phyloP scores from a whole-genome alignment of 176 grass and related monocot species.

The Phyllostachys edulis region DNA sequence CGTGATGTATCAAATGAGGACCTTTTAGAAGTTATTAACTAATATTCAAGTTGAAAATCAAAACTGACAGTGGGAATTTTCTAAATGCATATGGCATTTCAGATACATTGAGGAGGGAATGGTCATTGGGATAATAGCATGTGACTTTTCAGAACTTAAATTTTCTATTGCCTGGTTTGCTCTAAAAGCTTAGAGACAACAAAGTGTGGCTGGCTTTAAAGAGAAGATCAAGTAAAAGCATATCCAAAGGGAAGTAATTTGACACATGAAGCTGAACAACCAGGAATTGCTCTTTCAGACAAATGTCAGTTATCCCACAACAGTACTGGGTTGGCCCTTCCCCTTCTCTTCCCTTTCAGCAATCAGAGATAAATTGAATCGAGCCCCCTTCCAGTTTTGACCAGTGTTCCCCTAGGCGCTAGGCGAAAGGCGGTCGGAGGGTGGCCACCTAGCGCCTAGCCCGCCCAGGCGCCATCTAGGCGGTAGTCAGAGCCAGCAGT shows the following conservation, averaged over 20 bases:
- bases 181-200: not conserved
- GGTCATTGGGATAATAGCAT: not conserved
- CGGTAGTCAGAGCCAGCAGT: too few species aligned
- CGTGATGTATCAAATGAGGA: not conserved
- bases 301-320: constrained; percentile 10
- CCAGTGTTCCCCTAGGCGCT: too few species aligned
- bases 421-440: too few species aligned
- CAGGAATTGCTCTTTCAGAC: not conserved
- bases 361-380: constrained; percentile 1
- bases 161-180: not conserved
- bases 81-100: not conserved
- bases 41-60: not conserved
- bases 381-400: not conserved
- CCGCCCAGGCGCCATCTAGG: too few species aligned
- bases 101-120: not conserved
- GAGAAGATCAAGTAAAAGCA: not conserved
- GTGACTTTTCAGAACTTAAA: not conserved
- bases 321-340: not conserved
- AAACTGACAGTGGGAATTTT: not conserved
- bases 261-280: not conserved
- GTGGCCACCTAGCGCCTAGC: too few species aligned
- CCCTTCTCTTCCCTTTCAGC: not conserved
- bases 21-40: not conserved
- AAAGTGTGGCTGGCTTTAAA: not conserved
- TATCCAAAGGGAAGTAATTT: not conserved